phyloP scores from a whole-genome alignment of 495 filamentous ascomycete species.

The Physcia stellaris region DNA sequence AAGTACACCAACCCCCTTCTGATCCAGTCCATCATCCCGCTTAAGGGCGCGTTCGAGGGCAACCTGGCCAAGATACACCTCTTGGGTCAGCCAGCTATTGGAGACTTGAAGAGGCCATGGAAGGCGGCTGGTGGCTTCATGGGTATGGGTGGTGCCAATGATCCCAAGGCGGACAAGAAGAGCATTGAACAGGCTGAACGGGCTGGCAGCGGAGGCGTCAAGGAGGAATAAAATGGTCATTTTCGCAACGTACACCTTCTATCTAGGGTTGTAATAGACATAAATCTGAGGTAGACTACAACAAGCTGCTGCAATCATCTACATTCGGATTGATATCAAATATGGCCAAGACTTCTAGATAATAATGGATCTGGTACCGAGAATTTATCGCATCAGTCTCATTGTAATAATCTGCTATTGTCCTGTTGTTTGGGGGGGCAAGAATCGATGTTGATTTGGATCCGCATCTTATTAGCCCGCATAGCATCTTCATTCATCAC shows the following conservation, averaged over 20 bases:
- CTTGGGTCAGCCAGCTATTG: constrained; percentile 75
- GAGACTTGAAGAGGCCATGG: constrained; percentile 90
- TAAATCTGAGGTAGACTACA: too few species aligned
- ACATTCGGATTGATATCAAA: too few species aligned
- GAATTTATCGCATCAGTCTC: too few species aligned
- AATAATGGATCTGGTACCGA: too few species aligned
- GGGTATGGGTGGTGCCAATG: constrained; percentile 49
- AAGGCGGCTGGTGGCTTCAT: constrained; percentile 75
- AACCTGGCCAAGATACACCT: constrained; percentile 94
- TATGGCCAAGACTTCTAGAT: too few species aligned
- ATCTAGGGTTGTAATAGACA: constrained; percentile 1
- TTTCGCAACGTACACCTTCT: neutral
- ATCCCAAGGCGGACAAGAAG: constrained; percentile 91
- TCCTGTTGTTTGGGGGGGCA: too few species aligned
- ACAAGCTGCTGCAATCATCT: too few species aligned
- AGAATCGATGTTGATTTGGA: too few species aligned
- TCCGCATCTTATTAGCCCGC: too few species aligned
- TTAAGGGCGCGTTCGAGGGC: constrained; percentile 87
- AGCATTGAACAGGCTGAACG: constrained; percentile 78
- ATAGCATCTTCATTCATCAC: too few species aligned
- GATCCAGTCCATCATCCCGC: constrained; percentile 95
- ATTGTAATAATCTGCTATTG: too few species aligned
- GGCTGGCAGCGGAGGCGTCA: constrained; percentile 71
- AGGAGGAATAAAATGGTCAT: constrained; percentile 69
- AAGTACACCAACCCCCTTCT: constrained; percentile 98